Conservation (phyloP, 2,329 filamentous ascomycete genomes). For the Beauveria rudraprayagi region DNA sequence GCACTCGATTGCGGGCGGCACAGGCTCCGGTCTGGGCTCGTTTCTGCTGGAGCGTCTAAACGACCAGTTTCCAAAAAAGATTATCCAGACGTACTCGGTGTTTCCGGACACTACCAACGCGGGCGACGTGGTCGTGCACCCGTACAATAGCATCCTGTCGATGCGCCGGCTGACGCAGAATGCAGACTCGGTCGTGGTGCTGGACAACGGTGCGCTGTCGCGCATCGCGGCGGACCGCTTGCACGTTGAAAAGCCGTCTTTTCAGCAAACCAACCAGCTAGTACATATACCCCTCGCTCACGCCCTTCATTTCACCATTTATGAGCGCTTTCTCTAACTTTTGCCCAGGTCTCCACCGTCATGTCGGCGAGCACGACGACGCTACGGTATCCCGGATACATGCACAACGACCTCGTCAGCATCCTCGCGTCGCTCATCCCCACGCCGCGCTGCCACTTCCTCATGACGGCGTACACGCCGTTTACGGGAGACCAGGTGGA, state of each 20-base stretch:
- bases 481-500: conserved; percentile 96
- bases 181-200: conserved; percentile 92
- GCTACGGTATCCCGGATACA: conserved; percentile 93
- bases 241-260: conserved; percentile 91
- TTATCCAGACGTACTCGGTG: conserved; percentile 98
- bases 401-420: conserved; percentile 98
- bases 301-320: too few species aligned
- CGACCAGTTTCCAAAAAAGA: conserved; percentile 95
- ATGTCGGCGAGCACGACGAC: conserved; percentile 98
- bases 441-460: conserved; percentile 92
- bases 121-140: conserved; percentile 90
- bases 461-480: conserved; percentile 97
- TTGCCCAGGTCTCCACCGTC: conserved; percentile 69
- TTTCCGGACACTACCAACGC: conserved; percentile 88
- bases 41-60: conserved; percentile 94
- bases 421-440: conserved; percentile 94
- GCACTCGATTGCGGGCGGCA: conserved; percentile 95
- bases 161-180: conserved; percentile 91
- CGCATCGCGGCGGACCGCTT: conserved; percentile 90
- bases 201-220: conserved; percentile 90
- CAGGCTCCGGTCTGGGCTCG: conserved; percentile 89
- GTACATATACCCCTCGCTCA: conserved; percentile 33
- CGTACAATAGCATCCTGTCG: conserved; percentile 92
- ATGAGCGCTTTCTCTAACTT: too few species aligned
- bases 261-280: conserved; percentile 95